Conservation (phyloP, 2,329 filamentous ascomycete genomes). For the Venturia carpophila region DNA sequence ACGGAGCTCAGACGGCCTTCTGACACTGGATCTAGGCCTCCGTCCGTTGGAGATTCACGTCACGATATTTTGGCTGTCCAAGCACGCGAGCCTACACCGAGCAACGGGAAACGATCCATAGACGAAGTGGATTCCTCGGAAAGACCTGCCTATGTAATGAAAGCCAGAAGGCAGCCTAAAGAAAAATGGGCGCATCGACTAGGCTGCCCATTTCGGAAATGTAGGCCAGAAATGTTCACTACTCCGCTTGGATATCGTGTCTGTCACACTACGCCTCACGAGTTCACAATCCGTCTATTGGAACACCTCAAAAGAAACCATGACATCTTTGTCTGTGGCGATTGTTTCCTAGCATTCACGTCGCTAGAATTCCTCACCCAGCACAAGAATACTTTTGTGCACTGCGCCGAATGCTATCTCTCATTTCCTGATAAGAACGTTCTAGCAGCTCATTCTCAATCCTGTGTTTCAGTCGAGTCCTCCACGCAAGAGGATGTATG, state of each 20-base stretch:
- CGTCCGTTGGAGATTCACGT: neutral
- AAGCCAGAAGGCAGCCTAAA: conserved; percentile 14
- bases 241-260: conserved; percentile 9
- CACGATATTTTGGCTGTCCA: neutral
- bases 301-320: conserved; percentile 17
- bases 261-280: conserved; percentile 16
- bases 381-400: conserved; percentile 8
- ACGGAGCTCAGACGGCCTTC: neutral
- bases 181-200: conserved; percentile 16
- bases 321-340: conserved; percentile 16
- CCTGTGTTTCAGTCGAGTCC: conserved; percentile 14
- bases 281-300: conserved; percentile 15
- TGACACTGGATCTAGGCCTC: neutral
- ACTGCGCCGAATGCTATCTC: conserved; percentile 16
- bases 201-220: conserved; percentile 15
- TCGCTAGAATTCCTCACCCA: neutral
- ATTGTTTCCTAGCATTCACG: conserved; percentile 15
- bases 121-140: conserved; percentile 9
- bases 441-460: conserved; percentile 10
- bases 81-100: conserved; percentile 6
- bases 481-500: conserved; percentile 18
- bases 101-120: conserved; percentile 1
- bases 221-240: conserved; percentile 14
- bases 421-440: conserved; percentile 8
- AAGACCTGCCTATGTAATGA: neutral